Evolutionary conservation across 2,329 filamentous ascomycete genomes (phyloP), one percentile per base, ranked within the genome.

Genomic region (Alternaria consortialis): DNA sequence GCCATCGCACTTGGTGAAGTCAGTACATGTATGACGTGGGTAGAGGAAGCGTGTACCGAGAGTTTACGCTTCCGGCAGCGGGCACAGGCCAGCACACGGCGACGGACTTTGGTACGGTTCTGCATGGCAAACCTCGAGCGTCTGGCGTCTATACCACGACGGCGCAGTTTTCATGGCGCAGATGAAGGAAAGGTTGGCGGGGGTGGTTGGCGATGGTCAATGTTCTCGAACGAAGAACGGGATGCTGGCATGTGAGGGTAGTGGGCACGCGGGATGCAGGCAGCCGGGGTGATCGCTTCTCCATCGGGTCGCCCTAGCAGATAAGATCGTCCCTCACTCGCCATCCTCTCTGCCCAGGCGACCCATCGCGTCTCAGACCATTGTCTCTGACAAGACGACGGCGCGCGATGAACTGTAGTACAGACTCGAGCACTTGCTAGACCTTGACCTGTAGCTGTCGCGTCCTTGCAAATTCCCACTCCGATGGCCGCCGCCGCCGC

Each of bases 1-100:
- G 61, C 73, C 72, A 61, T 78, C 75, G 60, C 75, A 78, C 74
- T 78, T 50, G 58, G 40, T 29, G 29, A 37, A 48, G 54, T 61
- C 34, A 61, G 58, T 36, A 53, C 44, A 58, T 40, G 39, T 17
- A 52, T 40, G 50, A 31, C 53, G 47, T 13, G 17, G 25, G 40
- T n/a, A 44, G 23, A 52, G 48, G 53, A 39, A 57, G 40, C n/a
- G 44, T 44, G 32, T 63, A 77, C 75, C 69, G 74, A 72, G 59
- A 77, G 74, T 64, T 75, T 76, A 50, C 75, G 68, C 63, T 75
- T 77, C 37, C 75, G 66, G 62, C 75, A 78, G 59, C 75, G 71
- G 12, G 75, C 75, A 61, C 75, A 78, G 46, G 75, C 75, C 42
- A 78, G 68, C 56, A 78, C 75, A 17, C 75, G 65, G 42, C 75